These are phyloP conservation scores for Rosa persica DNA, from an alignment of 306 rosid genomes.

Conservation along the genomic window DNA sequence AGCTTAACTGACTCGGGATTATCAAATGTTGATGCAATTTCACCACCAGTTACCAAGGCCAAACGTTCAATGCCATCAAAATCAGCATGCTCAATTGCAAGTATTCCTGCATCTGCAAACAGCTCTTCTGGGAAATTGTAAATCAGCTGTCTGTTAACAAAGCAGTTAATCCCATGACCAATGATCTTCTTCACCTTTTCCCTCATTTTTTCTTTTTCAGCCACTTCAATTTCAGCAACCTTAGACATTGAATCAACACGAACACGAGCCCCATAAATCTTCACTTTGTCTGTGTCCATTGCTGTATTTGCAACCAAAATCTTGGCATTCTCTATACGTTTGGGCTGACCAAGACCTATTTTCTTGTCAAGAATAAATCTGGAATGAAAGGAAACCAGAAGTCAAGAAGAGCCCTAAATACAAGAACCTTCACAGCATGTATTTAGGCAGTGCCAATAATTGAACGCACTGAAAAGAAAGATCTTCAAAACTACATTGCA, in stretches of 20 bases:
- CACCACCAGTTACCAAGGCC: conserved; percentile 92
- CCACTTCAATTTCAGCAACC: conserved; percentile 94
- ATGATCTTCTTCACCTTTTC: conserved; percentile 94
- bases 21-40: conserved; percentile 95
- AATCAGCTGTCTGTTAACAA: conserved; percentile 89
- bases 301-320: conserved; percentile 97
- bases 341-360: conserved; percentile 98
- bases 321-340: conserved; percentile 87
- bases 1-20: conserved; percentile 95
- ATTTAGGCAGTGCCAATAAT: background rate
- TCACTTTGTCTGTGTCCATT: conserved; percentile 96
- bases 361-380: conserved; percentile 99
- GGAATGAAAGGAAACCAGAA: conserved; percentile 23
- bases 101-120: conserved; percentile 94
- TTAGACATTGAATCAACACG: conserved; percentile 93
- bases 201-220: conserved; percentile 95
- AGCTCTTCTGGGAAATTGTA: conserved; percentile 98
- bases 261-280: conserved; percentile 93
- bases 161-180: conserved; percentile 87
- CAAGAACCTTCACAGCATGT: background rate
- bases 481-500: background rate
- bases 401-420: background rate
- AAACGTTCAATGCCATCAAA: conserved; percentile 93
- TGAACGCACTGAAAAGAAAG: background rate
- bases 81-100: conserved; percentile 99